These are phyloP conservation scores for Hansenula sp. DNA, from an alignment of 1,139 yeast genomes.

Conservation along the genomic window DNA sequence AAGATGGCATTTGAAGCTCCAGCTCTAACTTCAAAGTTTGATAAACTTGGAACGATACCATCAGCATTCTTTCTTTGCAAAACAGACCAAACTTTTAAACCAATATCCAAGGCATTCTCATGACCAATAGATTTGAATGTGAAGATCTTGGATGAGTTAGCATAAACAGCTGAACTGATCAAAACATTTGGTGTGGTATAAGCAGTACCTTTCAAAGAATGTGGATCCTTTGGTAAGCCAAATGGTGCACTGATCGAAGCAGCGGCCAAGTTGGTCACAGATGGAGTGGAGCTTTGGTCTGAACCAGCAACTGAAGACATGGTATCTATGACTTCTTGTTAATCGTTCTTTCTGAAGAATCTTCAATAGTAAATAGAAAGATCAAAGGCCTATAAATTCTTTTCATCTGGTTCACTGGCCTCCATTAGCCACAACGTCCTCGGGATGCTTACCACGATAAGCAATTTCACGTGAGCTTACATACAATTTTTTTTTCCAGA, in stretches of 20 bases:
- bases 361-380: not conserved
- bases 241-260: slow-evolving; percentile 45
- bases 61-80: slow-evolving; percentile 49
- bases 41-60: slow-evolving; percentile 55
- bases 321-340: not conserved
- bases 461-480: not conserved
- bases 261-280: slow-evolving; percentile 25
- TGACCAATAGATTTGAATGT: slow-evolving; percentile 66
- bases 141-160: slow-evolving; percentile 62
- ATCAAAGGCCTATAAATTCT: not conserved
- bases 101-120: slow-evolving; percentile 55
- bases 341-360: not conserved
- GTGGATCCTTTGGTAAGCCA: slow-evolving; percentile 57
- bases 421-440: not conserved
- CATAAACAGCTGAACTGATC: slow-evolving; percentile 63
- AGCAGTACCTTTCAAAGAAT: slow-evolving; percentile 42
- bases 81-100: slow-evolving; percentile 59
- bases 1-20: slow-evolving; percentile 82
- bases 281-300: slow-evolving; percentile 13
- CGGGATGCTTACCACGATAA: not conserved
- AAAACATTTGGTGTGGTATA: slow-evolving; percentile 64
- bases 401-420: not conserved
- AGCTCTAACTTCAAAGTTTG: slow-evolving; percentile 68
- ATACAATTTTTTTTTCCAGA: not conserved
- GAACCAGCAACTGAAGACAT: slow-evolving; percentile 18